phyloP scores from a whole-genome alignment of 805 yeast genomes.

The Pichia insulana region DNA sequence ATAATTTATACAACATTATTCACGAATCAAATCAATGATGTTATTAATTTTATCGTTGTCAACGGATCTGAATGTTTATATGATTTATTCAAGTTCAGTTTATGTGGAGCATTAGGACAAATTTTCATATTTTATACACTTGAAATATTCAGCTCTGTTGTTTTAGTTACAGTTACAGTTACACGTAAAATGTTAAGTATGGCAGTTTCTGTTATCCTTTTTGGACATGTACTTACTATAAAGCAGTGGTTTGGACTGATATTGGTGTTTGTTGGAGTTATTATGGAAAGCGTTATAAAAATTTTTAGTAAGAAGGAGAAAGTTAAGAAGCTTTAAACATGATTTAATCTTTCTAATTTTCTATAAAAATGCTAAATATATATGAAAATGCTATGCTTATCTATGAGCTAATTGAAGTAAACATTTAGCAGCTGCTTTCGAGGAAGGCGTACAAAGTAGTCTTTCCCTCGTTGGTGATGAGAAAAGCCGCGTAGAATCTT shows the following conservation, averaged over 20 bases:
- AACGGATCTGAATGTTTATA: constrained; percentile 45
- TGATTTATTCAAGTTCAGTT: constrained; percentile 59
- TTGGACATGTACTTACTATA: constrained; percentile 61
- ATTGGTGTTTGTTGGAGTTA: constrained; percentile 80
- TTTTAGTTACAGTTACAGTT: constrained; percentile 86
- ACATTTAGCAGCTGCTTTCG: constrained; percentile 41
- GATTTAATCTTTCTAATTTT: background rate
- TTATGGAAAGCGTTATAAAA: constrained; percentile 62
- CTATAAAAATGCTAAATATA: background rate
- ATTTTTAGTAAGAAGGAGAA: constrained; percentile 8
- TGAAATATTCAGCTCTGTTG: constrained; percentile 76
- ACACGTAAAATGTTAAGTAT: constrained; percentile 95
- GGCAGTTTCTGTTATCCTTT: constrained; percentile 79
- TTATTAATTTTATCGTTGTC: constrained; percentile 37
- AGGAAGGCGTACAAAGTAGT: constrained; percentile 35
- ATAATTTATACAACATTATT: constrained; percentile 36
- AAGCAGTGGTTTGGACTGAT: constrained; percentile 74
- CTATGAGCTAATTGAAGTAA: constrained; percentile 34
- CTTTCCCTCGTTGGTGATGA: constrained; percentile 30
- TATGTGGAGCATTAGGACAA: constrained; percentile 88
- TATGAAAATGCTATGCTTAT: constrained; percentile 10
- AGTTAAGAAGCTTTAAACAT: background rate
- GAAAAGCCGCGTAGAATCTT: constrained; percentile 15
- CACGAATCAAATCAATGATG: constrained; percentile 42
- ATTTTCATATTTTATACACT: constrained; percentile 83